A percentile compares a stretch with the other conserved stretches of the same genome.
These are phyloP conservation scores for Wickerhamiella azyma DNA, from an alignment of 805 yeast species.

Conservation along the genomic window DNA sequence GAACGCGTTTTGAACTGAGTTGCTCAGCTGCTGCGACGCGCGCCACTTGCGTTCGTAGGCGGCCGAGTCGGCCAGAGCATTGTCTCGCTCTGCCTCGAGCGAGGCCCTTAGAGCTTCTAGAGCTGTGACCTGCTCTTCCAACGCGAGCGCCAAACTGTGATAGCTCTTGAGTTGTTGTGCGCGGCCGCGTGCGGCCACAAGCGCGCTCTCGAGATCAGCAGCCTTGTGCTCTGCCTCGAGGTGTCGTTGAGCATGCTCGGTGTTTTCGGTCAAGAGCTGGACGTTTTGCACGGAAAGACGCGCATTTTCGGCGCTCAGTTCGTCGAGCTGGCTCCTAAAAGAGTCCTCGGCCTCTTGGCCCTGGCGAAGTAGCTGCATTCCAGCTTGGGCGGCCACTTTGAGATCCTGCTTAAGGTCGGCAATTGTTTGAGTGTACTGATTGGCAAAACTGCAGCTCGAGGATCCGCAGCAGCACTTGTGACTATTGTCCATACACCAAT, in stretches of 20 bases:
- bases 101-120: slow-evolving; percentile 4
- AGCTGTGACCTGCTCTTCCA: slow-evolving; percentile 8
- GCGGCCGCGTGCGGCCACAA: slow-evolving; percentile 2
- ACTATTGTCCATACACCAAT: slow-evolving; percentile 4
- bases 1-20: slow-evolving; percentile 1
- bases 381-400: slow-evolving; percentile 4
- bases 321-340: not conserved
- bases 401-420: slow-evolving; percentile 5
- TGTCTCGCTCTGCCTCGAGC: slow-evolving; percentile 5
- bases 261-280: not conserved
- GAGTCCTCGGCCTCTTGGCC: slow-evolving; percentile 1
- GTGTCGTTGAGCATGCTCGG: not conserved
- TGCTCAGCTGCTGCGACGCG: not conserved
- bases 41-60: slow-evolving; percentile 6
- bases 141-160: slow-evolving; percentile 1
- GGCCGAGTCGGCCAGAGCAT: slow-evolving; percentile 1
- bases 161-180: slow-evolving; percentile 2
- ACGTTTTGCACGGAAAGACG: not conserved
- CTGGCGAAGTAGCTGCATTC: slow-evolving; percentile 1
- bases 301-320: slow-evolving; percentile 2
- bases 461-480: slow-evolving; percentile 5
- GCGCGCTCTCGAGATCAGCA: slow-evolving; percentile 2
- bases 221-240: not conserved
- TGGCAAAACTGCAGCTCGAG: not conserved
- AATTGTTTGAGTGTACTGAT: not conserved